A percentile compares a stretch with the other conserved stretches of the same genome.
Conservation (phyloP, 2,329 filamentous ascomycete genomes). For the Albophoma yamanashiensis region DNA sequence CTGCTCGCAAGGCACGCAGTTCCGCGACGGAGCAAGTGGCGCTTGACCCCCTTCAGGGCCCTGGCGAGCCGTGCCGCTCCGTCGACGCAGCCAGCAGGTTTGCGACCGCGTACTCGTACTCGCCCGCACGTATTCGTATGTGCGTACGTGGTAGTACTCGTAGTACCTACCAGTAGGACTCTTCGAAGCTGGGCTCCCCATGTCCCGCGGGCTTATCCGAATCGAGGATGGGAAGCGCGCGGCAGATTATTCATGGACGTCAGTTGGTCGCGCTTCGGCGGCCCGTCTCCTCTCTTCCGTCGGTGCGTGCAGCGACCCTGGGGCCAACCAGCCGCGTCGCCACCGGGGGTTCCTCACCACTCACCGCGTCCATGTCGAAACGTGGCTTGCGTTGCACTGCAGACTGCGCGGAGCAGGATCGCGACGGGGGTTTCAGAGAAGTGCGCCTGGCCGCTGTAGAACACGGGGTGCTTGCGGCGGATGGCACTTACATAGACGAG, state of each 20-base stretch:
- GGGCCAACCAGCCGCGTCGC: not conserved
- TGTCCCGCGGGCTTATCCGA: not conserved
- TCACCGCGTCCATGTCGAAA: not conserved
- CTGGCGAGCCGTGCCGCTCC: not conserved
- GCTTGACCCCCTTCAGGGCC: not conserved
- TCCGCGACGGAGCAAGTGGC: not conserved
- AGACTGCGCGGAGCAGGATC: not conserved
- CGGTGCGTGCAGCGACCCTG: not conserved
- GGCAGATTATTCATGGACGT: not conserved
- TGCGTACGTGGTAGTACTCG: not conserved
- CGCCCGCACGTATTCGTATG: not conserved
- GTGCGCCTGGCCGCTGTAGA: not conserved
- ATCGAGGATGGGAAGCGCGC: not conserved
- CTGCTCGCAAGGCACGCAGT: not conserved
- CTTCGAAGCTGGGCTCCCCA: not conserved
- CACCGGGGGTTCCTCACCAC: not conserved
- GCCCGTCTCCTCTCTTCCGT: not conserved
- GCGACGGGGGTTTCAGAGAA: not conserved
- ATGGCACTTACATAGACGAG: not conserved
- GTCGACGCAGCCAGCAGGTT: not conserved
- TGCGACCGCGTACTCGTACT: too few relatives aligned
- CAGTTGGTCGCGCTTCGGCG: not conserved
- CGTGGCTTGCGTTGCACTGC: slow-evolving; percentile 8
- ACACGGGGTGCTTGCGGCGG: not conserved
- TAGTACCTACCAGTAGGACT: not conserved